These are phyloP conservation scores for Neonectria coccinea DNA, from an alignment of 2,329 filamentous ascomycete genomes.

Conservation along the genomic window DNA sequence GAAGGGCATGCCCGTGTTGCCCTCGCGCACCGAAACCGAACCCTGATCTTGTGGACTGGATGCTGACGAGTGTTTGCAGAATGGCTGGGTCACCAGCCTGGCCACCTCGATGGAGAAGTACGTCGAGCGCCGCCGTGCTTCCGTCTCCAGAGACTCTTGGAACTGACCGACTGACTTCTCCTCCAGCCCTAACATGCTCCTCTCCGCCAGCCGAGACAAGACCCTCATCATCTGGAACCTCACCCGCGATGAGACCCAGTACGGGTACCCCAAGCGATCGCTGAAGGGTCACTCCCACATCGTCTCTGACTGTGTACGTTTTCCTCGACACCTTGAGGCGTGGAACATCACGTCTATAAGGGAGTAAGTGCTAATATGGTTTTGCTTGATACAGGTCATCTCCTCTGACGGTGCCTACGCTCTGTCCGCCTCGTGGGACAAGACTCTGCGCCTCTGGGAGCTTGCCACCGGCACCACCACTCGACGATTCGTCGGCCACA, in stretches of 20 bases:
- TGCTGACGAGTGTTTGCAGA: conserved; percentile 60
- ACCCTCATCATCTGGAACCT: conserved; percentile 99
- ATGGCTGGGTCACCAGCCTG: conserved; percentile 99
- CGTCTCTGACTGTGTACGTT: conserved; percentile 98
- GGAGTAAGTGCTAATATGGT: conserved; percentile 39
- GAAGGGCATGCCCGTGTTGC: conserved; percentile 26
- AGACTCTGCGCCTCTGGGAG: conserved; percentile 99
- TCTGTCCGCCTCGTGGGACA: conserved; percentile 99
- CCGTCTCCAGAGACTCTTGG: conserved; percentile 11
- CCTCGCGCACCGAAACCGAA: conserved; percentile 25
- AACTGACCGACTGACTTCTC: conserved; percentile 32
- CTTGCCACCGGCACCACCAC: conserved; percentile 97
- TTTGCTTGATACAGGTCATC: conserved; percentile 77
- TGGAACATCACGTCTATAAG: conserved; percentile 5
- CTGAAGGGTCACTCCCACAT: conserved; percentile 99
- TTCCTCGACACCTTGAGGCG: conserved; percentile 21
- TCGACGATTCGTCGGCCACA: conserved; percentile 98
- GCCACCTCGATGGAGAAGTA: conserved; percentile 99
- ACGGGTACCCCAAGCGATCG: conserved; percentile 99
- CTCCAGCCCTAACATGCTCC: conserved; percentile 95
- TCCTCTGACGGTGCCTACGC: conserved; percentile 99
- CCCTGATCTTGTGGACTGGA: conserved; percentile 30
- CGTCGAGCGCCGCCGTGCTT: conserved; percentile 48
- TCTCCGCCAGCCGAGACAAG: conserved; percentile 98
- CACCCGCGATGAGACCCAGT: conserved; percentile 96